Conservation (phyloP, 2,329 filamentous ascomycete genomes). For the Coniochaeta ligniaria region DNA sequence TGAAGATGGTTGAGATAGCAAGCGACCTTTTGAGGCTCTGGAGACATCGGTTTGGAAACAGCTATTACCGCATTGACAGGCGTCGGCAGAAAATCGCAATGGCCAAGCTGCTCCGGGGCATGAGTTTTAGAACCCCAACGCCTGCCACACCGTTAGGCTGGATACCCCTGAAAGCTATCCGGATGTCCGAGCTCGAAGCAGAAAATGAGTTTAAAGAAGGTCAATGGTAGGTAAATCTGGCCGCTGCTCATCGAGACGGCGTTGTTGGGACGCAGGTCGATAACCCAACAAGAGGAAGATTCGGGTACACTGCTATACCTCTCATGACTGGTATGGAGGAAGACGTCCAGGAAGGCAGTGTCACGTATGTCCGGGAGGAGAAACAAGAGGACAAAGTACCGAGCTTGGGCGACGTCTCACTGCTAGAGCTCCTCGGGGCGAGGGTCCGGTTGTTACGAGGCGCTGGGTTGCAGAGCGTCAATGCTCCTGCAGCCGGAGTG, state of each 20-base stretch:
- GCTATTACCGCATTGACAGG: neutral
- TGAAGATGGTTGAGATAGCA: slow-evolving; percentile 24
- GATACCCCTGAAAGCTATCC: neutral
- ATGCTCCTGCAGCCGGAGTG: slow-evolving; percentile 44
- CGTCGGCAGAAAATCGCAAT: neutral
- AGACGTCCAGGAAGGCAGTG: slow-evolving; percentile 20
- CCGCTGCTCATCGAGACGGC: slow-evolving; percentile 48
- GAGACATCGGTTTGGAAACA: neutral
- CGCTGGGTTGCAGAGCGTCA: slow-evolving; percentile 38
- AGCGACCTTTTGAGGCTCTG: slow-evolving; percentile 9
- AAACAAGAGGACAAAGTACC: slow-evolving; percentile 6
- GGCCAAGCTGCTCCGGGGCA: neutral
- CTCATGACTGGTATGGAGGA: slow-evolving; percentile 45
- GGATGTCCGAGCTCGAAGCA: neutral
- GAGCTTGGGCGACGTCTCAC: slow-evolving; percentile 28
- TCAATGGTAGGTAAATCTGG: slow-evolving; percentile 46
- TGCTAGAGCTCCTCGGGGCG: slow-evolving; percentile 41
- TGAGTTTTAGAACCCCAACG: neutral
- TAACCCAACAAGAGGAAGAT: slow-evolving; percentile 36
- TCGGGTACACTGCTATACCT: slow-evolving; percentile 39
- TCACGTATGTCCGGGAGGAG: slow-evolving; percentile 39
- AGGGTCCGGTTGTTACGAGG: slow-evolving; percentile 47
- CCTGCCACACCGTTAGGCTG: neutral
- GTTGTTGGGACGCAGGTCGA: slow-evolving; percentile 39
- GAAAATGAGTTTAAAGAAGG: neutral